phyloP scores from a whole-genome alignment of 2,329 filamentous ascomycete genomes.

The Zymoseptoria passerinii region DNA sequence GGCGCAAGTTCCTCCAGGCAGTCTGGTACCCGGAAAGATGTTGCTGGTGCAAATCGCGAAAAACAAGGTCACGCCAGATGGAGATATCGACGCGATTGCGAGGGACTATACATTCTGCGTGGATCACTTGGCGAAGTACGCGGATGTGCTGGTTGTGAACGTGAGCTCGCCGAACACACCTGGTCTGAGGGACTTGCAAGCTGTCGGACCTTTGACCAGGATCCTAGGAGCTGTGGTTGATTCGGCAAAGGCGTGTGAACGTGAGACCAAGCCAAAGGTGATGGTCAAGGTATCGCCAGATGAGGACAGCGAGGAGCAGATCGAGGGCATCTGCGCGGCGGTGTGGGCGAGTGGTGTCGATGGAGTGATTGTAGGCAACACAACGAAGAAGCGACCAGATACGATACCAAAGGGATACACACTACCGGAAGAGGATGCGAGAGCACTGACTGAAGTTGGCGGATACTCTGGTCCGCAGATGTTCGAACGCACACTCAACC shows the following conservation, averaged over 20 bases:
- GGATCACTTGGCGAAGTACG: conserved; percentile 70
- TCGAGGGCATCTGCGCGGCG: conserved; percentile 80
- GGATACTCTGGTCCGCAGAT: conserved; percentile 87
- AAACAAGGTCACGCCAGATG: conserved; percentile 85
- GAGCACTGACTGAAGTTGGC: conserved; percentile 65
- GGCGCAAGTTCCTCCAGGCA: conserved; percentile 72
- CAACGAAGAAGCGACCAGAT: conserved; percentile 72
- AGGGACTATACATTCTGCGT: conserved; percentile 85
- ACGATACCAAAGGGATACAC: conserved; percentile 59
- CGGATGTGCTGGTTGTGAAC: conserved; percentile 95
- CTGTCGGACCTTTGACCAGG: conserved; percentile 69
- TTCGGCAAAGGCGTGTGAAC: conserved; percentile 60
- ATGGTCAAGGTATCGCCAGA: conserved; percentile 99
- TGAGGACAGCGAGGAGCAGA: conserved; percentile 76
- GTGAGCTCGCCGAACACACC: conserved; percentile 96
- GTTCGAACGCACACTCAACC: conserved; percentile 67
- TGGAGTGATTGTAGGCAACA: conserved; percentile 95
- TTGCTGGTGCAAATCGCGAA: conserved; percentile 92
- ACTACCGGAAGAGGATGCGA: conserved; percentile 58
- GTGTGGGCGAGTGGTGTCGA: conserved; percentile 79
- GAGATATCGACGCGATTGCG: conserved; percentile 71
- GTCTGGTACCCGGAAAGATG: conserved; percentile 64
- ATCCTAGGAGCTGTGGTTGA: conserved; percentile 76
- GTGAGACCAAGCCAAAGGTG: conserved; percentile 67
- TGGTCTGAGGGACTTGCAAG: conserved; percentile 78